Base-by-base conservation (phyloP, 2,329 filamentous ascomycete genomes). In the Metarhizium brunneum region DNA sequence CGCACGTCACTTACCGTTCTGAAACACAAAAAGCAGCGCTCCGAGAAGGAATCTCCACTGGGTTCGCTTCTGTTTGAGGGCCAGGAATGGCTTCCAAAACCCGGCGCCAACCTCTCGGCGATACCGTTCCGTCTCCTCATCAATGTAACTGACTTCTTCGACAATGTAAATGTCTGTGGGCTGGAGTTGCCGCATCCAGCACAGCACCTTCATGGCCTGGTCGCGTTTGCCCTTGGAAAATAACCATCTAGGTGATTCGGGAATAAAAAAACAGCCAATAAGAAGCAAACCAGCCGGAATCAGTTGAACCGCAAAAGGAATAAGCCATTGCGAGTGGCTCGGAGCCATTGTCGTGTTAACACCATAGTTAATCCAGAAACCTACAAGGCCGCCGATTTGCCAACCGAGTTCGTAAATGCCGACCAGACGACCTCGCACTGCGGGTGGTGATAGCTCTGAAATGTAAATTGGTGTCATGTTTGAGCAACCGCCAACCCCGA, bases 41-140 rank as follows among this genome's bases (percentile, higher is more conserved):
- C 88, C 88, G 11, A 92, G 77, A 67, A 89, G 81, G 70, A 92
- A 84, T 47, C 88, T 82, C 75, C 83, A 89, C 61, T 82, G 82
- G 30, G 88, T 79, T 64, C 79, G 79, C 56, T 72, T 75, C 60
- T 81, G 71, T 61, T 75, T 77, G 56, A 78, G 74, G 25, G 81
- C 75, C 7, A 75, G 73, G 71, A 90, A 88, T 0, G 86, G 86
- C 69, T 85, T 84, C 83, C 84, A 90, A 76, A 91, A 90, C 3
- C 87, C 87, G 16, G 81, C 70, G 8, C 87, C 87, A 49, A 90
- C 81, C 35, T 80, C 78, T 2, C 73, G 66, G 49, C 79, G 74
- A 69, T 86, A 86, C 18, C 82, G 72, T 59, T 89, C 85, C 18
- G 90, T 72, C 13, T 88, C 86, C 16, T 80, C 76, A 53, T 91